Base-by-base conservation (phyloP, 768 basidiomycete genomes). In the Russula sp. region DNA sequence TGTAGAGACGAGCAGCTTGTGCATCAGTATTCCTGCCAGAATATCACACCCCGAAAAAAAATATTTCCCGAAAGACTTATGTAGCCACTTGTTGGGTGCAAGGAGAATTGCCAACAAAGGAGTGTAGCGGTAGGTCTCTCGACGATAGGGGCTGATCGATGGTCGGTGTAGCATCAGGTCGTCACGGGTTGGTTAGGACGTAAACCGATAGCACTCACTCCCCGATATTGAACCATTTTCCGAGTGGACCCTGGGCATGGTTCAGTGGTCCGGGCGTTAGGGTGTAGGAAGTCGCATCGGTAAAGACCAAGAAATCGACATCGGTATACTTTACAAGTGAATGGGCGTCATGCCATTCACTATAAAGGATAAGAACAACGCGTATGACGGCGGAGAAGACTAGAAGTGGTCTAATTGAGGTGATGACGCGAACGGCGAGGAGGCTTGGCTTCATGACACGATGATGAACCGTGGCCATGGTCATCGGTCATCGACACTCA, bases 321-420 rank as follows among this genome's bases (percentile, higher is more conserved):
- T 99, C 97, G n/a, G 97, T 98, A 71, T 98, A 99, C 73, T 95
- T 95, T 25, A 98, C 85, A 35, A 83, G 72, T 1, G 89, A 90
- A 67, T 76, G 84, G 16, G 82, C 82, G 68, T 97, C 93, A 61
- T 94, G 93, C 84, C 90, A 93, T 75, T 90, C 89, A 70, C 91
- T 93, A 72, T 94, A 96, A 4, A 86, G 70, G 60, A 96, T 86
- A 47, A 96, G 81, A 6, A 71, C 77, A 36, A 89, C 71, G 61
- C 92, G 84, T 55, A 95, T 70, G 43, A 79, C n/a, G 22, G 77
- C 72, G 1, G 90, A 83, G 25, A 77, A 66, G 20, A 77, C 34
- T n/a, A 91, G 69, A 47, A 90, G 72, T 67, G 75, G 73, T 64
- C 73, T 68, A 86, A 88, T 34, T 77, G 79, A 71, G 45, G 73